A percentile compares a stretch with the other conserved stretches of the same genome.
These are phyloP conservation scores for Silene latifolia DNA, from an alignment of 148 eudicot genomes.

Conservation along the genomic window DNA sequence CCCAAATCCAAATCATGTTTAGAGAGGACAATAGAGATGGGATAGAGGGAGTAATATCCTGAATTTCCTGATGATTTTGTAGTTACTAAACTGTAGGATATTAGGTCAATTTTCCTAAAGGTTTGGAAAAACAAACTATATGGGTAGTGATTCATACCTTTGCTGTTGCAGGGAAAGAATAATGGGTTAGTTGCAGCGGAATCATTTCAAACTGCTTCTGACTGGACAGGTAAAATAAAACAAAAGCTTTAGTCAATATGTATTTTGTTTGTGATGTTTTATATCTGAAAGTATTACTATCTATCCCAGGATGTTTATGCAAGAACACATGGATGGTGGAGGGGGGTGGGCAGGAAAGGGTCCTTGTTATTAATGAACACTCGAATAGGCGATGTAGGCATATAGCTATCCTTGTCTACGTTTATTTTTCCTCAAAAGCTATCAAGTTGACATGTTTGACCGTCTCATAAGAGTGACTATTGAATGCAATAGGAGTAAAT, in stretches of 20 bases:
- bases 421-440: neutral
- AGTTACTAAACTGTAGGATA: neutral
- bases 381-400: neutral
- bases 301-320: neutral
- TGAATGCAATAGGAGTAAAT: neutral
- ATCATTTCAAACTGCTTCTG: slow-evolving; percentile 31
- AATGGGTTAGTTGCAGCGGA: slow-evolving; percentile 25
- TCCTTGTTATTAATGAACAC: neutral
- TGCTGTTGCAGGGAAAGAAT: slow-evolving; percentile 33
- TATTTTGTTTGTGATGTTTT: neutral
- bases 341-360: too few relatives aligned
- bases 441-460: neutral
- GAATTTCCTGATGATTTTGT: neutral
- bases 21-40: neutral
- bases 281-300: neutral
- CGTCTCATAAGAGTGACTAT: neutral
- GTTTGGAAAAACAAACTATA: neutral
- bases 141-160: slow-evolving; percentile 11
- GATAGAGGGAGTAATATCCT: neutral
- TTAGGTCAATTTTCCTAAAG: neutral
- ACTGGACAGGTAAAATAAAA: slow-evolving; percentile 28
- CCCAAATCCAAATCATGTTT: too few relatives aligned
- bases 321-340: neutral
- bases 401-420: neutral
- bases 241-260: neutral